Evolutionary conservation across 768 basidiomycete genomes (phyloP).

Genomic region (Rhodotorula toruloides): DNA sequence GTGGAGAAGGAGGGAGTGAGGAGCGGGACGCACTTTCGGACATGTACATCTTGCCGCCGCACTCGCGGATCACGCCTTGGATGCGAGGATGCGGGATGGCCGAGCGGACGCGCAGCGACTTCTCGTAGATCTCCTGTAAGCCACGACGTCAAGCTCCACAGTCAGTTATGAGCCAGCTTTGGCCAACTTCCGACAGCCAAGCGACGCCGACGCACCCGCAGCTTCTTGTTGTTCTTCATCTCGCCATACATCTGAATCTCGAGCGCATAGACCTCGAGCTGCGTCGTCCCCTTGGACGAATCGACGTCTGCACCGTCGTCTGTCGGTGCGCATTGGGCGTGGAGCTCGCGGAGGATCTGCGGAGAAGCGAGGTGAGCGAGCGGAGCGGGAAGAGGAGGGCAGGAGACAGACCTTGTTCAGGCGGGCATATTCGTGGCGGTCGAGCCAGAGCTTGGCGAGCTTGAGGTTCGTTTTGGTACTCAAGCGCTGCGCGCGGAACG

Average conservation of each 20-base stretch:
- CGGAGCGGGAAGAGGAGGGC: no score
- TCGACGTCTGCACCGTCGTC: slow-evolving; percentile 80
- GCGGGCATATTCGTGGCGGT: slow-evolving; percentile 81
- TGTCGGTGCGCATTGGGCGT: slow-evolving; percentile 59
- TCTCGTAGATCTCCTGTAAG: slow-evolving; percentile 88
- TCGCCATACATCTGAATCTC: slow-evolving; percentile 99
- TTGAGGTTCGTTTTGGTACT: slow-evolving; percentile 95
- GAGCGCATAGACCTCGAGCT: slow-evolving; percentile 93
- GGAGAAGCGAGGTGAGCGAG: no score
- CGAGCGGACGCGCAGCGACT: slow-evolving; percentile 81
- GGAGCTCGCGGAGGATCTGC: slow-evolving; percentile 34
- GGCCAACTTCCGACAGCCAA: not conserved
- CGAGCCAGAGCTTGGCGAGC: slow-evolving; percentile 93
- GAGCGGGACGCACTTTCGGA: slow-evolving; percentile 70
- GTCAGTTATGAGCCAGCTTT: no score
- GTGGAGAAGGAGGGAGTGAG: not conserved
- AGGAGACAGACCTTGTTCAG: slow-evolving; percentile 61
- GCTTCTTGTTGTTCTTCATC: slow-evolving; percentile 87
- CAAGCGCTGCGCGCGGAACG: slow-evolving; percentile 58
- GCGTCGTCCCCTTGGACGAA: slow-evolving; percentile 79
- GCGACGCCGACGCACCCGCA: slow-evolving; percentile 59
- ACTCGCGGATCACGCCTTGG: slow-evolving; percentile 98
- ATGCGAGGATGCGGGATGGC: slow-evolving; percentile 97
- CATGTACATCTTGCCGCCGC: slow-evolving; percentile 99
- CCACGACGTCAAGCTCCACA: not conserved